Base-by-base conservation (phyloP, 225 moss, liverwort and hornwort genomes). In the Physcomitrellopsis africana region DNA sequence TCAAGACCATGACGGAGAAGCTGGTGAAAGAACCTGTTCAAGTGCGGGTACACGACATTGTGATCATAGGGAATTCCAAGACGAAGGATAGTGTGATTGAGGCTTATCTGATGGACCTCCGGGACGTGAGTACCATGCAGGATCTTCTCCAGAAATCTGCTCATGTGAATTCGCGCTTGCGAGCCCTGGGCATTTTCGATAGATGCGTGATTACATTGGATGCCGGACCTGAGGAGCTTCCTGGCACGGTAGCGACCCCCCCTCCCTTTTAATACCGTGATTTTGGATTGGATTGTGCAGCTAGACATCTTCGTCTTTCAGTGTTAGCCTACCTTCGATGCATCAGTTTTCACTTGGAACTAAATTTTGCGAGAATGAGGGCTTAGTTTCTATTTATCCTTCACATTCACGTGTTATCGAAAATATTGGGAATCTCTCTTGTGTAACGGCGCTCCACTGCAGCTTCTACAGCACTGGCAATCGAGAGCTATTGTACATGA, bases 161-260 rank as follows among this genome's bases (percentile, higher is more conserved):
- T 6, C 84, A 82, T 58, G 89, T 87, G 27, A 93, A 93, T 81
- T 72, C 91, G 22, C 85, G 90, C 11, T 72, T 93, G 24, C 91
- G 89, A 58, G 87, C 89, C 16, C 81, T 93, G 71, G 91, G 93
- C 32, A 74, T 89, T 70, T 93, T 93, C 66, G 91, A 93, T 32
- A 87, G 81, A 48, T 93, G 89, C 73, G 81, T 89, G 44, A 93
- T 93, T 41, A 93, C 91, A 11, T 83, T 93, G 75, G 93, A 93
- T 76, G 89, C 89, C 8, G 91, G 93, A 42, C 93, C 91, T n/a
- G 79, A 82, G 11, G 91, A 93, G 68, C 87, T 93, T 60, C 87
- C 87, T 41, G 85, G 87, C 55, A 93, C 89, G 24, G 77, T 77
- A 76, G 57, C 37, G 24, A 7, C 32, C 32, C 32, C 32, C 4